Evolutionary conservation across 306 rosid species (phyloP), one percentile per base, ranked within the genome.

Genomic region (Oemleria cerasiformis): DNA sequence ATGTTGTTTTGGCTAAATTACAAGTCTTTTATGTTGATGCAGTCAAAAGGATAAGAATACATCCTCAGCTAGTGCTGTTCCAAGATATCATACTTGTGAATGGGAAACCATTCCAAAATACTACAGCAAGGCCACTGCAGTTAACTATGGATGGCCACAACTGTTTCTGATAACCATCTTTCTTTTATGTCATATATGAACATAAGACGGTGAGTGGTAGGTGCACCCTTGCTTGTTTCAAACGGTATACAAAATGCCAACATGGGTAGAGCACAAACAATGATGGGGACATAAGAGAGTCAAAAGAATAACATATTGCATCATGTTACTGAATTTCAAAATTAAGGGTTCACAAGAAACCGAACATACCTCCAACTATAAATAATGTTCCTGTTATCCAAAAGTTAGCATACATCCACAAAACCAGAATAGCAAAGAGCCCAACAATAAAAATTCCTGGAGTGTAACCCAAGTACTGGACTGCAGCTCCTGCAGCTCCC

Each of bases 361-460:
- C 21, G 30, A 30, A 7, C 77, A 47, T 86, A 95, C 99, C 99
- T 89, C 96, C 99, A 67, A 95, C 92, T 44, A 95, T 75, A 75
- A 95, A 92, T 79, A 95, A 81, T 15, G 82, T 78, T 79, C 99
- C 99, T 7, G 96, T 83, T 80, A 95, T 89, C 99, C 97, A 92
- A 82, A 95, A 88, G 88, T 95, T 92, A 74, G 97, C 99, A 76
- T 82, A 95, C 96, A 90, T 92, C 99, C 97, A 95, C 77, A 95
- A 84, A 66, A 95, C 77, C 55, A 95, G 92, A 90, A 95, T 95
- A 68, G 82, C 96, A 36, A 89, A 86, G 64, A 95, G 87, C 77
- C 99, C 99, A 34, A 95, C 97, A 11, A 95, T 92, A 64, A 92
- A 95, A 68, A 95, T 69, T 36, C 99, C 99, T 16, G 99, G 96